phyloP scores from a whole-genome alignment of 495 filamentous ascomycete genomes.

The Letharia columbiana region DNA sequence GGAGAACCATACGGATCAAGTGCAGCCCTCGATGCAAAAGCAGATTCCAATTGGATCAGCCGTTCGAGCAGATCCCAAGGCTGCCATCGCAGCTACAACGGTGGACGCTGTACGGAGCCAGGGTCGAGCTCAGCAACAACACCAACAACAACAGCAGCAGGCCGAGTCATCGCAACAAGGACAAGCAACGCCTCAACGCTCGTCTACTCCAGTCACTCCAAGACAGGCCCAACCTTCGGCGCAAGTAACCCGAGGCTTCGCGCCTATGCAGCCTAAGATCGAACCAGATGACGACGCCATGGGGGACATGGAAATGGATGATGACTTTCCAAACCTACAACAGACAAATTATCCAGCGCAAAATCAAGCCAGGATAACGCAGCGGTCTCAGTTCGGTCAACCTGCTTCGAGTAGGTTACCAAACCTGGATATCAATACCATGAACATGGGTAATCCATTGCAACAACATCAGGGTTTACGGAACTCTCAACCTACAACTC shows the following conservation, averaged over 20 bases:
- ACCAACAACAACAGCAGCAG: slow-evolving; percentile 40
- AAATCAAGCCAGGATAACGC: slow-evolving; percentile 28
- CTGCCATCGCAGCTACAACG: slow-evolving; percentile 47
- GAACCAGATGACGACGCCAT: slow-evolving; percentile 68
- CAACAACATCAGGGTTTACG: slow-evolving; percentile 70
- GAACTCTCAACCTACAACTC: slow-evolving; percentile 78
- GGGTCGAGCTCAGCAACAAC: slow-evolving; percentile 37
- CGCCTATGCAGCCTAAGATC: slow-evolving; percentile 39
- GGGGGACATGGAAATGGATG: slow-evolving; percentile 96
- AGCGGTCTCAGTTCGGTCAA: slow-evolving; percentile 57
- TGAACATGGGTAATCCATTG: slow-evolving; percentile 50
- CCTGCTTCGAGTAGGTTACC: slow-evolving; percentile 51
- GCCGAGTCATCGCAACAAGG: slow-evolving; percentile 35
- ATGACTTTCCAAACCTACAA: slow-evolving; percentile 35
- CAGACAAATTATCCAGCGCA: slow-evolving; percentile 45
- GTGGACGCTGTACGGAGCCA: slow-evolving; percentile 47
- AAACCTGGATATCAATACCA: slow-evolving; percentile 52
- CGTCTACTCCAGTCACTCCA: slow-evolving; percentile 19
- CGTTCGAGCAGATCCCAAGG: slow-evolving; percentile 41
- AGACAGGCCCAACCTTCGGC: slow-evolving; percentile 30
- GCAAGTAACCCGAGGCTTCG: slow-evolving; percentile 18
- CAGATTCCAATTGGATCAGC: slow-evolving; percentile 44
- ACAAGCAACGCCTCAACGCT: slow-evolving; percentile 34
- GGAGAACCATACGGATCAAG: slow-evolving; percentile 72
- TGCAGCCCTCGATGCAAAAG: slow-evolving; percentile 42